phyloP scores from a whole-genome alignment of 1,284 basidiomycete genomes.

The Tausonia pullulans region DNA sequence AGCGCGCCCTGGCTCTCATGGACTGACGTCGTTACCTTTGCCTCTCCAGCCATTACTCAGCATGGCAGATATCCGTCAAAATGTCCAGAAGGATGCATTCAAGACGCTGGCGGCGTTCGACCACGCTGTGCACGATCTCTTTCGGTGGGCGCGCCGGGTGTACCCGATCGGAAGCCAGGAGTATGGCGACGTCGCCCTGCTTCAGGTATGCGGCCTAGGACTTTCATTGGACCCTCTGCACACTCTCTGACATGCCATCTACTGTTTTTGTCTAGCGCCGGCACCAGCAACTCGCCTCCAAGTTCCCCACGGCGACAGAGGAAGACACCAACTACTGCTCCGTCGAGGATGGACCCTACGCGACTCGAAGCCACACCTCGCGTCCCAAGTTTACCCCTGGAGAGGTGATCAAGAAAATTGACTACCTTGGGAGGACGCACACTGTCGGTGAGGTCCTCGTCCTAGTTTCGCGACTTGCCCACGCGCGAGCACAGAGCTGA shows the following conservation, averaged over 20 bases:
- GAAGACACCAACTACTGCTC: conserved; percentile 60
- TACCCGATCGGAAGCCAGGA: conserved; percentile 52
- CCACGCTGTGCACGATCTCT: conserved; percentile 67
- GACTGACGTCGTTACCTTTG: background rate
- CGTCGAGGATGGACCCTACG: conserved; percentile 56
- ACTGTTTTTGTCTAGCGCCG: conserved; percentile 43
- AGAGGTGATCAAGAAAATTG: too few species aligned
- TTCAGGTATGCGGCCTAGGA: conserved; percentile 49
- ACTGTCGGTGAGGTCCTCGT: conserved; percentile 38
- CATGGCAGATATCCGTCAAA: conserved; percentile 23
- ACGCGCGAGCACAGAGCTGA: conserved; percentile 68
- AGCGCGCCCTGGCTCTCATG: background rate
- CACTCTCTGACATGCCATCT: conserved; percentile 23
- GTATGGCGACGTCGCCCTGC: conserved; percentile 64
- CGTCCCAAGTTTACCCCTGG: too few species aligned
- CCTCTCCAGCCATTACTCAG: background rate
- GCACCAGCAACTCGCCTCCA: conserved; percentile 59
- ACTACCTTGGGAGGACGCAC: background rate
- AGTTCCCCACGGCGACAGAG: conserved; percentile 41
- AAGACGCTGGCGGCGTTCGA: conserved; percentile 63
- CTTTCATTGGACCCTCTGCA: conserved; percentile 29
- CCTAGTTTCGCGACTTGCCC: conserved; percentile 54
- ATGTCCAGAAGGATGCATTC: conserved; percentile 47
- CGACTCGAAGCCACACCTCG: conserved; percentile 38
- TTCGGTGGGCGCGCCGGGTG: conserved; percentile 70